Evolutionary conservation across 371 early-diverging fungal genomes (phyloP).

Genomic region (Nematocida minor): DNA sequence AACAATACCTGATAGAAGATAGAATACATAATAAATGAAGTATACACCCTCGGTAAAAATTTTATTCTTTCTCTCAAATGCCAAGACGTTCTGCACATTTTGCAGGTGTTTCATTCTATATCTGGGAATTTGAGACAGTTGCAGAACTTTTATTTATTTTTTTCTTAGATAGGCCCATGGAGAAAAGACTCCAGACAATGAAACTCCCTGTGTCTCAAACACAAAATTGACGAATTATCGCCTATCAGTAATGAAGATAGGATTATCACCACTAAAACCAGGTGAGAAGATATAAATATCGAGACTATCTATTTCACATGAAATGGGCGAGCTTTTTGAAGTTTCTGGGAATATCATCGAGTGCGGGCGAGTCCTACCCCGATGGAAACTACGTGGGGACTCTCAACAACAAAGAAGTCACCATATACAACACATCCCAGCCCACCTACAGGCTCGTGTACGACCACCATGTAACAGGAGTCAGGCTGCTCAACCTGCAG

Average conservation of each 20-base stretch:
- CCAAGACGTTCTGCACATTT: no score
- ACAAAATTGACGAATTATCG: background rate
- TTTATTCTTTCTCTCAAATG: no score
- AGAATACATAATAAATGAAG: background rate
- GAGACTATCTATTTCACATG: conserved; percentile 1
- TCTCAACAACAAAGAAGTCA: conserved; percentile 29
- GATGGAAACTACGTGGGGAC: conserved; percentile 26
- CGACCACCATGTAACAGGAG: conserved; percentile 7
- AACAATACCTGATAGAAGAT: background rate
- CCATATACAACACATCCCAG: conserved; percentile 39
- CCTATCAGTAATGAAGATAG: conserved; percentile 3
- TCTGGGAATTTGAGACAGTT: no score
- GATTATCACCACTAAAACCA: background rate
- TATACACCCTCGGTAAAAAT: no score
- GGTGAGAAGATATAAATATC: conserved; percentile 4
- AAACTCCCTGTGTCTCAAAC: background rate
- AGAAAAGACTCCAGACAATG: background rate
- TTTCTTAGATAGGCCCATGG: background rate
- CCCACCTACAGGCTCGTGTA: conserved; percentile 43
- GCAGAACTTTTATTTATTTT: background rate
- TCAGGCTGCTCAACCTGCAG: conserved; percentile 32
- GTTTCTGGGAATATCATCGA: conserved; percentile 34
- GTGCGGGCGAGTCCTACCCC: background rate
- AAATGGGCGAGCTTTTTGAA: conserved; percentile 42
- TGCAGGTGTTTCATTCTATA: no score